These are phyloP conservation scores for Podospora pseudoanserina DNA, from an alignment of 495 filamentous ascomycete species.

Conservation along the genomic window DNA sequence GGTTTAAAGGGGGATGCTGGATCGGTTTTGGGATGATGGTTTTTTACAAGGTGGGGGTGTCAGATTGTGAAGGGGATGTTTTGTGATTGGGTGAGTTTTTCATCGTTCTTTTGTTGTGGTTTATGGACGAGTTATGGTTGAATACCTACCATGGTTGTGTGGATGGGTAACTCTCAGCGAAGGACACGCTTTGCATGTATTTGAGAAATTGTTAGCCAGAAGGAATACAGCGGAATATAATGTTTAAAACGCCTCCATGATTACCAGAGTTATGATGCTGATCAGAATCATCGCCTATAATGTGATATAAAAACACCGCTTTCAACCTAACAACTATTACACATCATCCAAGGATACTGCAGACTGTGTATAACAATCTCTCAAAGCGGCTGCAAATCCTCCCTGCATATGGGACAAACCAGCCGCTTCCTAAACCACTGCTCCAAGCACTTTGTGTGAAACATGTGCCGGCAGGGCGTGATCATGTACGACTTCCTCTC, in stretches of 20 bases:
- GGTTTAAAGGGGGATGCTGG: not conserved
- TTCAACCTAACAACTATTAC: not conserved
- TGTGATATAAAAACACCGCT: not conserved
- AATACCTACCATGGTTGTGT: not conserved
- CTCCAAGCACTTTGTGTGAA: slow-evolving; percentile 89
- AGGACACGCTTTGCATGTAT: not conserved
- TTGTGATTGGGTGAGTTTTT: not conserved
- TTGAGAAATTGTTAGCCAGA: not conserved
- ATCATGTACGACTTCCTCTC: slow-evolving; percentile 88
- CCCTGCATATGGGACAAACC: slow-evolving; percentile 94
- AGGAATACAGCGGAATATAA: not conserved
- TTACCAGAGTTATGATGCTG: not conserved
- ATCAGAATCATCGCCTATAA: not conserved
- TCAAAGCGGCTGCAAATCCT: slow-evolving; percentile 77
- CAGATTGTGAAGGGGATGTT: too few species aligned
- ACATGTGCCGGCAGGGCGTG: slow-evolving; percentile 93
- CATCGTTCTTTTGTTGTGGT: not conserved
- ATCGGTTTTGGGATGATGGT: not conserved
- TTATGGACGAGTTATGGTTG: not conserved
- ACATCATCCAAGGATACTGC: not conserved
- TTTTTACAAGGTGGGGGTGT: too few species aligned
- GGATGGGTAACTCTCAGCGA: not conserved
- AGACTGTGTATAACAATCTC: not conserved
- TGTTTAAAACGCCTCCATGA: not conserved
- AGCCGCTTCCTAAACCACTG: slow-evolving; percentile 92